These are phyloP conservation scores for Asterochloris erici DNA, from an alignment of 139 green algal genomes.

Conservation along the genomic window DNA sequence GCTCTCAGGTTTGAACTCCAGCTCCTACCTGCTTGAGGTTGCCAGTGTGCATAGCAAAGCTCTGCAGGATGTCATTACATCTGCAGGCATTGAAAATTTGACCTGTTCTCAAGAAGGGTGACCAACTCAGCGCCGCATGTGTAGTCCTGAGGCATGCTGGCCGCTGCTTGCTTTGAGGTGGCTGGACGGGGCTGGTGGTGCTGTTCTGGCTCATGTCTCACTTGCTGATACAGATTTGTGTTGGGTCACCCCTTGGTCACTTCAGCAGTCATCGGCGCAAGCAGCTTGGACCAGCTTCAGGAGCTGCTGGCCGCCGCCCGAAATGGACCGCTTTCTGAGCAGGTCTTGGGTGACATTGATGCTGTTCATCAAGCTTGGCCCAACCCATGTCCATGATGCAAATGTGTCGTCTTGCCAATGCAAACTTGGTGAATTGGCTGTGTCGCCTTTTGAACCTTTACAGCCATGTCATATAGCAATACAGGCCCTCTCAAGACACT, in stretches of 20 bases:
- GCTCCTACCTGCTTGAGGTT: not conserved
- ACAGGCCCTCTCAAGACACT: too few species aligned
- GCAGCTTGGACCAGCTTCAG: slow-evolving; percentile 47
- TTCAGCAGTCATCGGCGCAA: slow-evolving; percentile 58
- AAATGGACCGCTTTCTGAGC: slow-evolving; percentile 19
- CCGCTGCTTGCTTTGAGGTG: not conserved
- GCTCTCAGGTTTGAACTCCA: slow-evolving; percentile 54
- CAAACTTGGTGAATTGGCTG: too few species aligned
- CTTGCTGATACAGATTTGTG: slow-evolving; percentile 38
- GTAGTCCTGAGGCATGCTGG: not conserved
- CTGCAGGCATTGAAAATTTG: not conserved
- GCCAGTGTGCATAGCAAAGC: not conserved
- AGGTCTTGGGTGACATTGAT: slow-evolving; percentile 43
- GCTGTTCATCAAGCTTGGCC: slow-evolving; percentile 48
- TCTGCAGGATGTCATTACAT: not conserved
- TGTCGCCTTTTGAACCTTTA: too few species aligned
- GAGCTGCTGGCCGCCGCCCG: slow-evolving; percentile 46
- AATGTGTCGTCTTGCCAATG: too few species aligned
- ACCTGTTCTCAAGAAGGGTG: not conserved
- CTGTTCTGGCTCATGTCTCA: not conserved
- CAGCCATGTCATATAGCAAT: too few species aligned
- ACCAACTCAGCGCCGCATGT: not conserved
- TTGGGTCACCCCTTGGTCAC: slow-evolving; percentile 54
- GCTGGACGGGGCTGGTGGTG: not conserved
- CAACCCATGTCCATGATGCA: slow-evolving; percentile 51